These are phyloP conservation scores for Solanum chmielewskii DNA, from an alignment of 257 asterid genomes.

Conservation along the genomic window DNA sequence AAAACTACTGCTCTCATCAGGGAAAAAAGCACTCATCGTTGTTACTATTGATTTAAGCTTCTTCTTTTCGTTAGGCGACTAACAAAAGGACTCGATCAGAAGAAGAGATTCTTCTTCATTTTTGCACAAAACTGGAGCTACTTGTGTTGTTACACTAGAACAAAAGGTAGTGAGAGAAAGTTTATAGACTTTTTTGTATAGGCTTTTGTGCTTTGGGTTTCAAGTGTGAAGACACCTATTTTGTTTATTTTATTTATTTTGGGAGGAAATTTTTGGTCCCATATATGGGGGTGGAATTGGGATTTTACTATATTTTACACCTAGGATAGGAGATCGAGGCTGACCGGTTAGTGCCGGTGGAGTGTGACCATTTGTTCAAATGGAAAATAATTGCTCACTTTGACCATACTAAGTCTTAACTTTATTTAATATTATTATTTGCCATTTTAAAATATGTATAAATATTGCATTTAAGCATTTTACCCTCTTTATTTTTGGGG, in stretches of 20 bases:
- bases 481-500: not conserved
- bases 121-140: not conserved
- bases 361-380: not conserved
- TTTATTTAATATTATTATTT: not conserved
- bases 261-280: not conserved
- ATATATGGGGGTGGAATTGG: not conserved
- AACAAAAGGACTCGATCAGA: constrained; percentile 1
- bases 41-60: not conserved
- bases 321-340: constrained; percentile 3
- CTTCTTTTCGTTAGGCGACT: not conserved
- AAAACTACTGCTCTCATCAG: constrained; percentile 18
- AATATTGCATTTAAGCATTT: not conserved
- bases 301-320: not conserved
- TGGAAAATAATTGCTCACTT: not conserved
- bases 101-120: constrained; percentile 11
- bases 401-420: not conserved
- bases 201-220: not conserved
- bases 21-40: not conserved
- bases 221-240: constrained; percentile 15
- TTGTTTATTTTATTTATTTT: not conserved
- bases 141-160: not conserved
- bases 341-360: constrained; percentile 64
- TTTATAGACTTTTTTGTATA: not conserved
- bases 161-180: not conserved
- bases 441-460: not conserved